Base-by-base conservation (phyloP, 148 eudicot species). In the Vaccinium corymbosum region DNA sequence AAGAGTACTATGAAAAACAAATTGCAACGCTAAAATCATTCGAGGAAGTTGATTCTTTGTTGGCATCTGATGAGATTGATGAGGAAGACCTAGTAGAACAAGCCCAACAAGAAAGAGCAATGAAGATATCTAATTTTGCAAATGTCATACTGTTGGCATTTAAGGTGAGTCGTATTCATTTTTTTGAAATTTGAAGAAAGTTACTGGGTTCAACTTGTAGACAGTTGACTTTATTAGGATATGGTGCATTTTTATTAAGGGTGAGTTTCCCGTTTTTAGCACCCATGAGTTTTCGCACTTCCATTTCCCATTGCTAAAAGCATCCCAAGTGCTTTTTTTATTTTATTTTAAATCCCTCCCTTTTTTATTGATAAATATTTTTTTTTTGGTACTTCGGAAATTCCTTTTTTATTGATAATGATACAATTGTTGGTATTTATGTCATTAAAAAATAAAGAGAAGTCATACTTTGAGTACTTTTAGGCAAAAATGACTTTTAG, bases 1-100 rank as follows among this genome's bases (percentile, higher is more conserved):
- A 91, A 88, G 95, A 90, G 48, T 96, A 96, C 89, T 96, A 96
- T 61, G 94, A 91, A 88, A 93, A 83, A 25, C 99, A 96, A 84
- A 81, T 96, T 38, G 91, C 89, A 0, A 96, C 98, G 5, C 85
- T 96, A 15, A 91, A 92, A 83, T 94, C 99, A 35, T 96, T 96
- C 49, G 95, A 92, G 84, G 91, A 90, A 71, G 98, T 91, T 68
- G 98, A 96, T 86, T 80, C 56, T 46, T 59, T 92, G 79, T 90
- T 88, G 73, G 76, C 80, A 32, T 89, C 94, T 42, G 92, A 88
- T 14, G 75, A 16, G 7, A 66, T 84, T 1, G 91, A 87, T 17
- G 94, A 88, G 48, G 94, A 92, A 22, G 93, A 89, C 73, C 50
- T 71, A 59, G 89, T 79, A 72, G 97, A 94, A 81, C 92, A 88